Conservation (phyloP, 2,329 filamentous ascomycete genomes). For the Beauveria caledonica region DNA sequence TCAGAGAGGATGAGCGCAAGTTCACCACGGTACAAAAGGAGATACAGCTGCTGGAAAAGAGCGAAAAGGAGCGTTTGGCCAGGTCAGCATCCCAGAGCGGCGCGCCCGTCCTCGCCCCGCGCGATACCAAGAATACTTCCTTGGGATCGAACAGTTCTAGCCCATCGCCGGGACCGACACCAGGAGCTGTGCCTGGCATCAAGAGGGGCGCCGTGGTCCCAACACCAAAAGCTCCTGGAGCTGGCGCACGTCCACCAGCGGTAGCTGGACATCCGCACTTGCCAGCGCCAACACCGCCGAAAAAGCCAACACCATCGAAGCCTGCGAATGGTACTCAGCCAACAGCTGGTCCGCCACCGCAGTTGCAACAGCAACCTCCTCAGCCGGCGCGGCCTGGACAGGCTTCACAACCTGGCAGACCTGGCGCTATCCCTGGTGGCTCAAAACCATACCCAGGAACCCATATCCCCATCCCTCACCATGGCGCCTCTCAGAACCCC, state of each 20-base stretch:
- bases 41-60: conserved; percentile 57
- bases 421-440: conserved; percentile 21
- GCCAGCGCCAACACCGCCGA: conserved; percentile 20
- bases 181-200: conserved; percentile 16
- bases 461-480: conserved; percentile 18
- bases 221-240: conserved; percentile 25
- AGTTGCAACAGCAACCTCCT: conserved; percentile 24
- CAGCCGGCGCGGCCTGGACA: neutral
- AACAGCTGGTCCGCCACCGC: conserved; percentile 22
- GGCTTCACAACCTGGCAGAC: conserved; percentile 18
- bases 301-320: conserved; percentile 23
- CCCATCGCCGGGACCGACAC: conserved; percentile 17
- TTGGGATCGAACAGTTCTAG: conserved; percentile 18
- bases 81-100: conserved; percentile 28
- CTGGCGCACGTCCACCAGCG: conserved; percentile 17
- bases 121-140: conserved; percentile 22
- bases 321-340: conserved; percentile 25
- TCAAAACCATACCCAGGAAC: conserved; percentile 33
- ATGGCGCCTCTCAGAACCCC: conserved; percentile 19
- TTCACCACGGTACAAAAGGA: conserved; percentile 59
- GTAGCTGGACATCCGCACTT: conserved; percentile 23
- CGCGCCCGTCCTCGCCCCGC: conserved; percentile 24
- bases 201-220: conserved; percentile 25
- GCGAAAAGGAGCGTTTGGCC: conserved; percentile 28
- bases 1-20: conserved; percentile 64